Base-by-base conservation (phyloP, 176 grass and related monocot species). In the Cenchrus purpureus region DNA sequence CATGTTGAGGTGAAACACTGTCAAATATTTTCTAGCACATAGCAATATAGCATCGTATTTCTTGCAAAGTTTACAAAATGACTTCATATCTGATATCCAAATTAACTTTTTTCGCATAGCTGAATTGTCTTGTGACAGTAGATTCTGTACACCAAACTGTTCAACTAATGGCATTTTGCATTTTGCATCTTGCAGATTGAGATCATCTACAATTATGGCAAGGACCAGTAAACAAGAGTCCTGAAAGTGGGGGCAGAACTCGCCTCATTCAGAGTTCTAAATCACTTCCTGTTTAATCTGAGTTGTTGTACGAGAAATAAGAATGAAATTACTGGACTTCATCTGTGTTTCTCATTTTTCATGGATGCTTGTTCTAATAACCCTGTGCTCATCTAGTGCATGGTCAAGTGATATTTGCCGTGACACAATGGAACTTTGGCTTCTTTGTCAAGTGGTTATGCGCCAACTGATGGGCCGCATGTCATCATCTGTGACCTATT, bases 171-270 rank as follows among this genome's bases (percentile, higher is more conserved):
- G 7, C 29, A 60, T 54, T 53, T 12, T 54, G 62, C 4, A 60
- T 54, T 53, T 12, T 54, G 62, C 4, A 3, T 55, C 12, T 50
- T 94, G 78, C 90, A 99, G 97, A 99, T 99, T 37, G 97, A 99
- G 86, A 92, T 99, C 49, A 50, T 96, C 57, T 91, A 96, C 80
- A 78, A 99, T 72, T 96, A 92, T 84, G 97, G 97, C 73, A 99
- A 92, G 80, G 91, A 99, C 22, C 17, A 69, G 12, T 79, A 58
- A 79, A 51, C 68, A 66, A 42, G 48, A 19, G 70, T 72, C 20
- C 48, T 74, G 37, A 79, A 49, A 79, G 31, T 62, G 43, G 46
- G 79, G 69, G 77, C 87, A 87, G 75, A 89, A 79, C 59, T 56
- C 51, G 12, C 48, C 78, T 90, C 66, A 58, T 73, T 12, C 85